Evolutionary conservation across 352 stramenopile species (phyloP).

Genomic region (Globisporangium paddicum): DNA sequence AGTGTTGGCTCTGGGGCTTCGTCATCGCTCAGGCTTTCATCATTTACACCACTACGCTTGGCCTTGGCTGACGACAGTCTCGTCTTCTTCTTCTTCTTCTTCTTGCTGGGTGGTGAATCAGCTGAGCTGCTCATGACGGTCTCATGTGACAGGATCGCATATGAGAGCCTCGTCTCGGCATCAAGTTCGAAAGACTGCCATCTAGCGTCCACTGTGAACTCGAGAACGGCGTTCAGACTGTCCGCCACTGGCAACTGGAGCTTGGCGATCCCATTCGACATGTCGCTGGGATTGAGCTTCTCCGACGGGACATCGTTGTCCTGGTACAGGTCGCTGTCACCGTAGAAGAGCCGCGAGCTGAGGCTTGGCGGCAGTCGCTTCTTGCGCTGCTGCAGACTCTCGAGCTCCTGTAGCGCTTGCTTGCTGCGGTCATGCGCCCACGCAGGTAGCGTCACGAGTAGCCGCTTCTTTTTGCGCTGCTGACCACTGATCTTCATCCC

Average conservation of each 20-base stretch:
- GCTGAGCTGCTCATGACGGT: not conserved
- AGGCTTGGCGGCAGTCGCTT: conserved; percentile 8
- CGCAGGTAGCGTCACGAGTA: conserved; percentile 31
- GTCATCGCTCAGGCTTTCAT: conserved; percentile 14
- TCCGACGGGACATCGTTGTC: not conserved
- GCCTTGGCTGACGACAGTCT: not conserved
- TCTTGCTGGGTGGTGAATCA: not conserved
- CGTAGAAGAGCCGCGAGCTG: not conserved
- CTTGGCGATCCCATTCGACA: not conserved
- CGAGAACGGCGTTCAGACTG: conserved; percentile 16
- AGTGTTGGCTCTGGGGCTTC: conserved; percentile 1
- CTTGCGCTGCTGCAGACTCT: conserved; percentile 21
- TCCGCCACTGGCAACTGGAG: not conserved
- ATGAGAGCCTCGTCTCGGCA: conserved; percentile 34
- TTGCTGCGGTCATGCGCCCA: conserved; percentile 73
- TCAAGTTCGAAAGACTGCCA: conserved; percentile 49
- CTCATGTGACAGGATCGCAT: conserved; percentile 44
- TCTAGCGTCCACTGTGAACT: conserved; percentile 31
- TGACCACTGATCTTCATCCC: not conserved
- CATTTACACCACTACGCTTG: conserved; percentile 2
- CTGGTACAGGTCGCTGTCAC: not conserved
- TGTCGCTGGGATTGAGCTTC: not conserved
- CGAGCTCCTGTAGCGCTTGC: conserved; percentile 52
- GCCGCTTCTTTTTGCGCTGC: conserved; percentile 20
- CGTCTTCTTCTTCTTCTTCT: not conserved